Evolutionary conservation across 352 stramenopile genomes (phyloP).

Genomic region (Phytophthora europaea): DNA sequence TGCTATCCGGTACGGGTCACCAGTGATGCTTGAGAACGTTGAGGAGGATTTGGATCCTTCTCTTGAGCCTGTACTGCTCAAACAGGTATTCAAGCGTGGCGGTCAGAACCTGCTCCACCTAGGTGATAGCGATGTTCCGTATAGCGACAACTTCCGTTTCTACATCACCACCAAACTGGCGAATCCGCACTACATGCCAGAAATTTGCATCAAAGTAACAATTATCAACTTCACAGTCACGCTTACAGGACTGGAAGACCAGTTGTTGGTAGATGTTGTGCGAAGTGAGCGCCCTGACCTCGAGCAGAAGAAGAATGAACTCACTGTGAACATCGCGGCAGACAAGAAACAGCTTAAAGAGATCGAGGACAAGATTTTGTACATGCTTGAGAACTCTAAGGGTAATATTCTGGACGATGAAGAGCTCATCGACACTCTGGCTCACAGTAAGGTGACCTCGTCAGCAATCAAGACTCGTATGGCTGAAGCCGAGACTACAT

Average conservation of each 20-base stretch:
- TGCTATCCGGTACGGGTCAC: conserved; percentile 91
- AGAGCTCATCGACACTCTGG: conserved; percentile 93
- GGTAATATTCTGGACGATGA: conserved; percentile 97
- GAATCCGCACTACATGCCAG: conserved; percentile 96
- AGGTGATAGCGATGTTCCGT: conserved; percentile 93
- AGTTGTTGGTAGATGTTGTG: conserved; percentile 94
- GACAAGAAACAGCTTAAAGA: conserved; percentile 95
- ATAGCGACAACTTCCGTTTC: conserved; percentile 94
- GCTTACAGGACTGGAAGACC: conserved; percentile 92
- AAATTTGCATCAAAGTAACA: conserved; percentile 96
- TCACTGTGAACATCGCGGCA: conserved; percentile 93
- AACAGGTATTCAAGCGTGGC: conserved; percentile 95
- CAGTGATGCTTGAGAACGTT: conserved; percentile 95
- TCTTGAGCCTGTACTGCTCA: conserved; percentile 93
- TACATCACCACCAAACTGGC: conserved; percentile 96
- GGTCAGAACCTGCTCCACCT: conserved; percentile 91
- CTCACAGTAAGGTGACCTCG: conserved; percentile 92
- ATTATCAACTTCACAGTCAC: conserved; percentile 97
- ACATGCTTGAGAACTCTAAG: conserved; percentile 93
- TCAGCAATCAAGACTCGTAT: conserved; percentile 93
- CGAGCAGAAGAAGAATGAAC: conserved; percentile 93
- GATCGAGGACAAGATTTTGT: conserved; percentile 96
- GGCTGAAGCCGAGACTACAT: conserved; percentile 91
- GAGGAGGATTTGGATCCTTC: conserved; percentile 94
- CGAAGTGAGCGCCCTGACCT: conserved; percentile 93